Evolutionary conservation across 306 rosid species (phyloP), one percentile per base, ranked within the genome.

Genomic region (Vigna unguiculata): DNA sequence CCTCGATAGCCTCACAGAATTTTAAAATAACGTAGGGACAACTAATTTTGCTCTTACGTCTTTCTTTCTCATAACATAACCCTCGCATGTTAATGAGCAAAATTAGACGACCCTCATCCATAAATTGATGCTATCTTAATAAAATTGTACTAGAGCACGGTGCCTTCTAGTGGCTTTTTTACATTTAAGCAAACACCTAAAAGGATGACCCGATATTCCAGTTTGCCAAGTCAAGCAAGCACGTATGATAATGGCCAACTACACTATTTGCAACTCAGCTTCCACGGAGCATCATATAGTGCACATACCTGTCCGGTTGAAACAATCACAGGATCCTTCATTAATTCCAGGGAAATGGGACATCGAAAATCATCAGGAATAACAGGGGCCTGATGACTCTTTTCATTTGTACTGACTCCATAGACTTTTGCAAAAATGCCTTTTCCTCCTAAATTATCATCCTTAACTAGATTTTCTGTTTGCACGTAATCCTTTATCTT

Each of bases 291-390:
- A 61, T 78, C 36, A 70, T 52, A 64, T 48, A 74, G 47, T 45
- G 74, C 58, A 71, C 71, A 78, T 87, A 96, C 99, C 98, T 96
- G 99, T 82, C 99, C 99, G 9, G 99, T 96, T 62, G 99, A 96
- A 79, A 96, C 98, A 84, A 96, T 96, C 76, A 96, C 96, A 7
- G 99, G 99, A 86, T 96, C 97, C 81, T 74, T 88, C 98, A 96
- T 96, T 81, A 96, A 85, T 82, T 96, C 99, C 69, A 96, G 83
- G 63, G 99, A 91, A 80, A 96, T 93, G 10, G 99, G 99, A 86
- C 99, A 96, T 52, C 93, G 91, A 78, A 96, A 96, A 88, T 96
- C 99, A 78, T 88, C 91, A 8, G 99, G 99, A 64, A 92, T 81
- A 63, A 82, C 81, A 62, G 88, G 86, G 20, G 75, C 79, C 79